A percentile compares a stretch with the other conserved stretches of the same genome.
phyloP scores from a whole-genome alignment of 176 grass and related monocot genomes.

The Rhipidocladum racemiflorum region DNA sequence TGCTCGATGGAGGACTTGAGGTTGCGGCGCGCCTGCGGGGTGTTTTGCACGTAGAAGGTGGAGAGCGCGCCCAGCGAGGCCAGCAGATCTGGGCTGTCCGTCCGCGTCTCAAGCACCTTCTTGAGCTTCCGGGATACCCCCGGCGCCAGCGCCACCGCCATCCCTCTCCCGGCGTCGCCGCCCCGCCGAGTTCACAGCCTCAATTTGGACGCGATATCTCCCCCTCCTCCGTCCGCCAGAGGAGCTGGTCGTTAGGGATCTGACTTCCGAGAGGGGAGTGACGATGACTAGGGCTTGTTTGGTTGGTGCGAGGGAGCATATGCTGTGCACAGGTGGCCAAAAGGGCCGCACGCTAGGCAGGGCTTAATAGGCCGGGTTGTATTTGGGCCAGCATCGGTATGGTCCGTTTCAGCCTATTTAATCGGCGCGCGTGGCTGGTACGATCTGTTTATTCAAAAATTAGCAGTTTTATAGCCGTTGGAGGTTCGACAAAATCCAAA shows the following conservation, averaged over 20 bases:
- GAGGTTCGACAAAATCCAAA: no score
- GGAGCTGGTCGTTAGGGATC: slow-evolving; percentile 41
- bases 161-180: slow-evolving; percentile 25
- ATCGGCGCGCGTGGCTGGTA: no score
- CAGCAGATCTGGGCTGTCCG: slow-evolving; percentile 84
- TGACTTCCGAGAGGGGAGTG: background rate
- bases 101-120: slow-evolving; percentile 98
- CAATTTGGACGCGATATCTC: slow-evolving; percentile 8
- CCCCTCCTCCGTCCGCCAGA: background rate
- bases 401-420: no score
- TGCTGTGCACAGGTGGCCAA: no score
- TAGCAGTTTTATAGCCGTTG: no score
- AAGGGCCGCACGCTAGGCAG: no score
- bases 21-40: slow-evolving; percentile 86
- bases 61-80: slow-evolving; percentile 82
- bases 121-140: slow-evolving; percentile 91
- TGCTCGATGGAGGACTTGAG: slow-evolving; percentile 95
- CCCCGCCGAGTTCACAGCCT: background rate
- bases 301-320: no score
- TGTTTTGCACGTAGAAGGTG: slow-evolving; percentile 87
- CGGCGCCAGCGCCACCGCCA: slow-evolving; percentile 59
- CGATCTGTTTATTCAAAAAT: no score
- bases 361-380: no score
- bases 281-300: background rate
- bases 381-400: no score